phyloP scores from a whole-genome alignment of 305 asterid species.

The Plantago coronopus region DNA sequence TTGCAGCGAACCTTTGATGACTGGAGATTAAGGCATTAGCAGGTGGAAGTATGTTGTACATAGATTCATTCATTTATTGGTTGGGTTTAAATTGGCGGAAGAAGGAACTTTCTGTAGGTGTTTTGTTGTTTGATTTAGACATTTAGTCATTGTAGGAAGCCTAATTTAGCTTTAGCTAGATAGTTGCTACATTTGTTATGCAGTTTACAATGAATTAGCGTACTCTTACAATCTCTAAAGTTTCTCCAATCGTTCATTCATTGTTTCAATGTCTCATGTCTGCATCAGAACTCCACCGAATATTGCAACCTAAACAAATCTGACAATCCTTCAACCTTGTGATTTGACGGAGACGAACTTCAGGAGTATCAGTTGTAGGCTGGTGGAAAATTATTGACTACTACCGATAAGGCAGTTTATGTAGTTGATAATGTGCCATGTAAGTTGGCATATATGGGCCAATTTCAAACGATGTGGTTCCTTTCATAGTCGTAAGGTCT shows the following conservation, averaged over 20 bases:
- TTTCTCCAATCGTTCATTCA: not conserved
- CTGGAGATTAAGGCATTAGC: not conserved
- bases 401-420: too few species aligned
- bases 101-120: conserved; percentile 5
- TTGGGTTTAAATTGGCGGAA: conserved; percentile 30
- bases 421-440: too few species aligned
- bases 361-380: too few species aligned
- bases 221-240: not conserved
- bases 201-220: not conserved
- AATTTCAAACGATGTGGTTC: too few species aligned
- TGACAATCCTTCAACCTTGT: too few species aligned
- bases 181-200: not conserved
- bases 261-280: too few species aligned
- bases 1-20: conserved; percentile 10
- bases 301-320: too few species aligned
- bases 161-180: conserved; percentile 9
- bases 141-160: conserved; percentile 1
- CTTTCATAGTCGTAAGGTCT: too few species aligned
- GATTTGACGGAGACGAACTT: too few species aligned
- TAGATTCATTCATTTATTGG: conserved; percentile 31
- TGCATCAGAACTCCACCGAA: too few species aligned
- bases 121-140: conserved; percentile 13
- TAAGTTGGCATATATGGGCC: too few species aligned
- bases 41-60: conserved; percentile 28
- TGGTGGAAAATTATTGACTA: too few species aligned